phyloP scores from a whole-genome alignment of 2,329 filamentous ascomycete species.

The Dactylellina drechsleri region DNA sequence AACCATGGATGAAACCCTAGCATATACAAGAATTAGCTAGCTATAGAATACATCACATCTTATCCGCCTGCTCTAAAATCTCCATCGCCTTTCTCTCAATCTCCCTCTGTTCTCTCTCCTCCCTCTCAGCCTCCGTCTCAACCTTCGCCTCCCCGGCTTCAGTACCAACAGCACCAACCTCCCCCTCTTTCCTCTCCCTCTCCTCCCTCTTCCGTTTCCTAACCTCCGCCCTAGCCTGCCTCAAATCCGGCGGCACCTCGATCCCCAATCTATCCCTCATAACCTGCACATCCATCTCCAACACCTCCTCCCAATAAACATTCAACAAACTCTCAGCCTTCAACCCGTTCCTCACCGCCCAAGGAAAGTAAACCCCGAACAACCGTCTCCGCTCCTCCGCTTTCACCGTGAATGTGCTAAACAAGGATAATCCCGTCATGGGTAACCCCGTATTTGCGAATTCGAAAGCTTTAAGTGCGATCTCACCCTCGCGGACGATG shows the following conservation, averaged over 20 bases:
- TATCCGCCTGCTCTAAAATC: conserved; percentile 44
- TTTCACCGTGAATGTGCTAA: conserved; percentile 75
- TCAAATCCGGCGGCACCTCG: conserved; percentile 84
- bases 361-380: conserved; percentile 80
- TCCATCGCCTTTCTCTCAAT: conserved; percentile 59
- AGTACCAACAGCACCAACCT: neutral
- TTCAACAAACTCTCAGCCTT: conserved; percentile 84
- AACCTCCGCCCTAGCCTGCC: conserved; percentile 75
- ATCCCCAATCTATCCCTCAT: conserved; percentile 80
- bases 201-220: conserved; percentile 71
- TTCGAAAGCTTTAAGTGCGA: conserved; percentile 97
- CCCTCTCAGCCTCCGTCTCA: conserved; percentile 39
- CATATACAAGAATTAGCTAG: neutral
- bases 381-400: conserved; percentile 74
- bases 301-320: conserved; percentile 95
- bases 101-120: conserved; percentile 54
- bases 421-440: conserved; percentile 89
- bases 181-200: conserved; percentile 55
- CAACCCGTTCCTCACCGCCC: conserved; percentile 86
- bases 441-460: conserved; percentile 93
- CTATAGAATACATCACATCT: conserved; percentile 20
- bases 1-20: conserved; percentile 11
- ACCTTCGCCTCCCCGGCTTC: conserved; percentile 10
- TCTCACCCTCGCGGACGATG: conserved; percentile 91
- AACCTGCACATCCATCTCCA: conserved; percentile 82